Conservation (phyloP, 306 rosid species). For the Sphenostylis stenocarpa region DNA sequence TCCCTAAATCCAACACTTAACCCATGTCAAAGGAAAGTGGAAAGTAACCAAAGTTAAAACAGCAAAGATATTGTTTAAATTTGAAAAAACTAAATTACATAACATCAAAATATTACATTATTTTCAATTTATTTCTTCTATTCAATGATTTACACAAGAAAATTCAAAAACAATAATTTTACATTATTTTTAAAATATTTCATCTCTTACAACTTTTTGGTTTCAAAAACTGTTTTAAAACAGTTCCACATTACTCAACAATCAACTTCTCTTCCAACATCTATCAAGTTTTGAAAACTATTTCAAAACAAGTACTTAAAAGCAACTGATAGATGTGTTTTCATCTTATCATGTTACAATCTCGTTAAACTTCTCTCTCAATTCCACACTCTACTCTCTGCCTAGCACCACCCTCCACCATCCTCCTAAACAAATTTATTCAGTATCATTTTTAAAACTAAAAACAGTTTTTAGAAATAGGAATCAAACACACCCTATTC, state of each 20-base stretch:
- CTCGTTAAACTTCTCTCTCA: neutral
- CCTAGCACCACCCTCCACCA: neutral
- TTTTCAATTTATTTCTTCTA: neutral
- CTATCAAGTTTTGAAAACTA: neutral
- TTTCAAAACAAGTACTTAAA: neutral
- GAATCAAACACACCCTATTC: neutral
- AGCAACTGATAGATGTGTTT: neutral
- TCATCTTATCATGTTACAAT: too few relatives aligned
- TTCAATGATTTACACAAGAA: neutral
- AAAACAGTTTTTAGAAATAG: neutral
- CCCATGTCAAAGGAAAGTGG: slow-evolving; percentile 9
- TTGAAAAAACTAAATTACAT: neutral
- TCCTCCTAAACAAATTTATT: neutral
- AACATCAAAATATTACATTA: neutral
- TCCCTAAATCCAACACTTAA: slow-evolving; percentile 50
- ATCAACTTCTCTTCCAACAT: neutral
- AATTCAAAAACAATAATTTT: neutral
- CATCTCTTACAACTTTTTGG: too few relatives aligned
- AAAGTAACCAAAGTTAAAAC: slow-evolving; percentile 24
- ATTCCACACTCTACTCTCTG: neutral
- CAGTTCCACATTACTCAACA: neutral
- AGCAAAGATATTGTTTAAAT: neutral
- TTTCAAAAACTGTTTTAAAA: too few relatives aligned
- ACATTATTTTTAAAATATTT: too few relatives aligned
- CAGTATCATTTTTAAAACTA: neutral